Percentiles rank a stretch among this genome's conserved stretches.
These are phyloP conservation scores for Mortierella sp. DNA, from an alignment of 371 early-diverging fungal genomes.

Conservation along the genomic window DNA sequence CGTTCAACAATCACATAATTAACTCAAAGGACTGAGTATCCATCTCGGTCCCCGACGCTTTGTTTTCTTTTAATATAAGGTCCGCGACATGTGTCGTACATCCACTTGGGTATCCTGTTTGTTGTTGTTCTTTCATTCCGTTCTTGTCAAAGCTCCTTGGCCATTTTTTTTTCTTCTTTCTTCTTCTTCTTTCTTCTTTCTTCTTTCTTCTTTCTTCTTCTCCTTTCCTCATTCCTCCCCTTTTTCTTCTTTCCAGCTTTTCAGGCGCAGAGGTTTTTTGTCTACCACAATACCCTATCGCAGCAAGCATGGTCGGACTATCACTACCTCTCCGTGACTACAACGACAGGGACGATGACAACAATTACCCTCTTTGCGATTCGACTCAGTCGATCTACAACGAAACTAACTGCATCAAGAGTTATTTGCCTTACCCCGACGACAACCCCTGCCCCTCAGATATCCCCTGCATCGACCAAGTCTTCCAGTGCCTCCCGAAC, in stretches of 20 bases:
- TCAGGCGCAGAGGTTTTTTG: not conserved
- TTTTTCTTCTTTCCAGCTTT: not conserved
- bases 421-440: not conserved
- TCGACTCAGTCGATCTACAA: slow-evolving; percentile 5
- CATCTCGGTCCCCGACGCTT: not conserved
- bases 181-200: not conserved
- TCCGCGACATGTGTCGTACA: not conserved
- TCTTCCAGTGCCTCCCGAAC: slow-evolving; percentile 24
- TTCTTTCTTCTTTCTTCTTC: not conserved
- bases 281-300: not conserved
- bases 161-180: not conserved
- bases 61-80: not conserved
- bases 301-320: not conserved
- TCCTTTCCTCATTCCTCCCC: not conserved
- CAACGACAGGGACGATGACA: not conserved
- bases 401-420: slow-evolving; percentile 3
- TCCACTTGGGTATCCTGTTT: not conserved
- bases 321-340: not conserved
- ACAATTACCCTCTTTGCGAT: not conserved
- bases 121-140: not conserved
- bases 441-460: slow-evolving; percentile 10
- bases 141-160: too few species aligned
- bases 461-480: slow-evolving; percentile 13
- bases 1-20: too few species aligned
- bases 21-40: too few species aligned